These are phyloP conservation scores for Ajuga chamaepitys DNA, from an alignment of 257 asterid genomes.

Conservation along the genomic window DNA sequence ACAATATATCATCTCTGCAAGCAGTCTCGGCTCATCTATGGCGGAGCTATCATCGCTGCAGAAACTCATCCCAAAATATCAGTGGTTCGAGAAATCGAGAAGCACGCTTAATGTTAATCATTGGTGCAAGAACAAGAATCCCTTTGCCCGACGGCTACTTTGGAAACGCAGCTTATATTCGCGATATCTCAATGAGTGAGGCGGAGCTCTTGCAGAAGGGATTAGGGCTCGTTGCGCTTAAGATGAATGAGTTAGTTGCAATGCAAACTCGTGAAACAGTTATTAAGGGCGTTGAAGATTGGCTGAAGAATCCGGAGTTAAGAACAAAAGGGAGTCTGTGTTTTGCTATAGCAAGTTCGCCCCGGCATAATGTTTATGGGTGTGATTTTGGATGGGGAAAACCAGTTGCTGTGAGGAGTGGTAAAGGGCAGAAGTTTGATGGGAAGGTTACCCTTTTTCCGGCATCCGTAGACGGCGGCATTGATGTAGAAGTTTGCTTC, in stretches of 20 bases:
- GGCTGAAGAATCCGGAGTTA: conserved; percentile 22
- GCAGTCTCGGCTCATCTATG: conserved; percentile 36
- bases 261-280: conserved; percentile 16
- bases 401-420: conserved; percentile 44
- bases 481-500: conserved; percentile 45
- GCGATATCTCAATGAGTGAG: neutral
- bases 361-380: conserved; percentile 43
- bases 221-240: conserved; percentile 22
- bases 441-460: conserved; percentile 42
- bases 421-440: conserved; percentile 28
- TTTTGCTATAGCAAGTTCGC: conserved; percentile 36
- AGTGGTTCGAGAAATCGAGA: too few relatives aligned
- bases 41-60: conserved; percentile 16
- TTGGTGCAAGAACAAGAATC: conserved; percentile 1
- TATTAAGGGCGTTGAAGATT: neutral
- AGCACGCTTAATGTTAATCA: neutral
- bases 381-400: conserved; percentile 56
- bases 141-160: conserved; percentile 22
- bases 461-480: conserved; percentile 30
- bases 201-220: conserved; percentile 9
- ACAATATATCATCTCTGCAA: conserved; percentile 35
- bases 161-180: neutral
- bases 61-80: neutral
- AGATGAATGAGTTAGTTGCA: conserved; percentile 21
- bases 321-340: neutral